Evolutionary conservation across 2,329 filamentous ascomycete species (phyloP).

Genomic region (Arthrobotrys musiformis): DNA sequence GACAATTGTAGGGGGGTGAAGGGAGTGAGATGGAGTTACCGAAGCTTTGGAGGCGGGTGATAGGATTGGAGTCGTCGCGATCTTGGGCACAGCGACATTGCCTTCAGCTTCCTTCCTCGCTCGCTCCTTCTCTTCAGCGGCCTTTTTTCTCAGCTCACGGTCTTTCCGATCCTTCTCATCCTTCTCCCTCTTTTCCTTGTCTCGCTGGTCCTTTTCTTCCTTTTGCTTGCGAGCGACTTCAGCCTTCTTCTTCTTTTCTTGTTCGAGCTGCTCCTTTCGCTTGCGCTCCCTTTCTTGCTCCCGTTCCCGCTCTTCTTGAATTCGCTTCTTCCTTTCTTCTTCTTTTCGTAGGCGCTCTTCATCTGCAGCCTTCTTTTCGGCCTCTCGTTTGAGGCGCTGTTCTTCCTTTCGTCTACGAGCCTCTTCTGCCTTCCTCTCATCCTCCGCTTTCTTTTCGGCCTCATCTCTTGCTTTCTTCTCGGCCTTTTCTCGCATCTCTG

Average conservation of each 20-base stretch:
- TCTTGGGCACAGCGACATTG: constrained; percentile 61
- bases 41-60: constrained; percentile 60
- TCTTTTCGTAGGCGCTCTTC: constrained; percentile 88
- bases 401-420: constrained; percentile 85
- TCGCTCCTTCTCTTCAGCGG: constrained; percentile 65
- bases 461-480: constrained; percentile 91
- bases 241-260: constrained; percentile 84
- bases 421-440: constrained; percentile 83
- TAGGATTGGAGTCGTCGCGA: constrained; percentile 72
- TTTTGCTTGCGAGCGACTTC: constrained; percentile 83
- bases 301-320: constrained; percentile 85
- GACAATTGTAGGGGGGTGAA: constrained; percentile 66
- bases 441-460: constrained; percentile 77
- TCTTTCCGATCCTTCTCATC: constrained; percentile 73
- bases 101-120: constrained; percentile 71
- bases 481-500: constrained; percentile 87
- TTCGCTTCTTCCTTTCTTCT: constrained; percentile 79
- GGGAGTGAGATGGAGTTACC: constrained; percentile 68
- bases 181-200: constrained; percentile 69
- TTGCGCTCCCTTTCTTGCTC: constrained; percentile 88
- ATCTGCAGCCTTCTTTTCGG: constrained; percentile 87
- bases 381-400: constrained; percentile 89
- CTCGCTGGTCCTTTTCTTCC: constrained; percentile 76
- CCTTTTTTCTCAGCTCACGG: constrained; percentile 65
- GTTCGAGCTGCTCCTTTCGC: constrained; percentile 79